Base-by-base conservation (phyloP, 2,329 filamentous ascomycete species). In the Karstenula rhodostoma region DNA sequence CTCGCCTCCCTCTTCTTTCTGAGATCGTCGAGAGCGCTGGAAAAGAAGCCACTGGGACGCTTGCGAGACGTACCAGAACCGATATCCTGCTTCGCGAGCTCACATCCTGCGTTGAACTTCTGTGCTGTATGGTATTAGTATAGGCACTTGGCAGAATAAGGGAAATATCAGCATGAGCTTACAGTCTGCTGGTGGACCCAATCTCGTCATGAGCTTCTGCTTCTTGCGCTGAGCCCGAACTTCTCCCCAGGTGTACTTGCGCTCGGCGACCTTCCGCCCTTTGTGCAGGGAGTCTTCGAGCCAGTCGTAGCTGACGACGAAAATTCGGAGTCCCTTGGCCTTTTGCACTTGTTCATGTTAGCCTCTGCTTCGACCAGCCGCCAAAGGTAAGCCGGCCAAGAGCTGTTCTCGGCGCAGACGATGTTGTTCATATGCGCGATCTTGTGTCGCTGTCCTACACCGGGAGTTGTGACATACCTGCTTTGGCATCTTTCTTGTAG, bases 401-500 rank as follows among this genome's bases (percentile, higher is more conserved):
- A 32, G 4, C 29, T 9, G 8, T 6, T 10, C 12, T 32, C 29
- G 17, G 17, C 2, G 7, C 37, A 40, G 35, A 15, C 29, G 12
- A 32, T 32, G 4, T 32, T 25, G 22, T 35, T 17, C n/a, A 13
- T 9, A 35, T 33, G 8, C 15, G 9, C 13, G 8, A 13, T 22
- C 47, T 13, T 7, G 2, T 9, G 29, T 50, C 4, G 19, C 6
- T 42, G 19, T 27, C 23, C 27, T 1, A 12, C 15, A 12, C 19
- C 32, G 15, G n/a, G 23, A 27, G 19, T 37, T 42, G 19, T 37
- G 44, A 80, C 82, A 75, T 67, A 78, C 74, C 51, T n/a, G 60
- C 56, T 22, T 82, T 75, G 60, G 75, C 73, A 1, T 81, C 69
- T 7, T 81, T 76, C 62, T 84, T 83, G 75, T 87, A 93, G 17